A percentile compares a stretch with the other conserved stretches of the same genome.
Conservation (phyloP, 2,329 filamentous ascomycete genomes). For the Teratosphaeriaceae sp. region DNA sequence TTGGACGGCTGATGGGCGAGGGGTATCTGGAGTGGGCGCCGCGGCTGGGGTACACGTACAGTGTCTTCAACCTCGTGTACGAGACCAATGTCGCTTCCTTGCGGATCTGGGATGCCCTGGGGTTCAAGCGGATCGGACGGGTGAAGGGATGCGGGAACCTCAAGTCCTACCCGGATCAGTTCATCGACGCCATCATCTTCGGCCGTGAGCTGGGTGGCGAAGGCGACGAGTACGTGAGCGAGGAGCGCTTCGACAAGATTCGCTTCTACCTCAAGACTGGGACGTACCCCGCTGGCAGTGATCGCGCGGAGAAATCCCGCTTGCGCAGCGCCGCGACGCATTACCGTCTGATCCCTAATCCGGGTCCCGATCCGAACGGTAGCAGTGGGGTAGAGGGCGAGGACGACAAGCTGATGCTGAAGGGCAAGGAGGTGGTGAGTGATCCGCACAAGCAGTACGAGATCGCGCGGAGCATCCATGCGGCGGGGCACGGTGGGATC, state of each 20-base stretch:
- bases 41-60: conserved; percentile 74
- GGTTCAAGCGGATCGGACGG: conserved; percentile 85
- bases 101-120: conserved; percentile 84
- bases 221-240: conserved; percentile 76
- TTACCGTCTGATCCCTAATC: conserved; percentile 66
- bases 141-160: conserved; percentile 52
- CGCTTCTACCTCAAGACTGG: conserved; percentile 93
- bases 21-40: conserved; percentile 48
- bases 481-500: conserved; percentile 77
- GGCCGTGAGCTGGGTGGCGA: conserved; percentile 57
- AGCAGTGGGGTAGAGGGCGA: conserved; percentile 40
- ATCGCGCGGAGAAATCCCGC: conserved; percentile 91
- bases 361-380: conserved; percentile 44
- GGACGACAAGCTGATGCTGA: conserved; percentile 83
- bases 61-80: conserved; percentile 90
- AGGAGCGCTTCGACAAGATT: conserved; percentile 98
- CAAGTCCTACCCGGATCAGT: conserved; percentile 40
- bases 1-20: conserved; percentile 47
- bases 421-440: conserved; percentile 93
- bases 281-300: conserved; percentile 87
- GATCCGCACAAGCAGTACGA: conserved; percentile 87
- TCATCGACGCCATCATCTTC: conserved; percentile 48
- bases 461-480: conserved; percentile 73
- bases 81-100: conserved; percentile 88
- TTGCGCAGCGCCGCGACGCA: conserved; percentile 90